These are phyloP conservation scores for Linum tenue DNA, from an alignment of 345 rosid genomes.

Conservation along the genomic window DNA sequence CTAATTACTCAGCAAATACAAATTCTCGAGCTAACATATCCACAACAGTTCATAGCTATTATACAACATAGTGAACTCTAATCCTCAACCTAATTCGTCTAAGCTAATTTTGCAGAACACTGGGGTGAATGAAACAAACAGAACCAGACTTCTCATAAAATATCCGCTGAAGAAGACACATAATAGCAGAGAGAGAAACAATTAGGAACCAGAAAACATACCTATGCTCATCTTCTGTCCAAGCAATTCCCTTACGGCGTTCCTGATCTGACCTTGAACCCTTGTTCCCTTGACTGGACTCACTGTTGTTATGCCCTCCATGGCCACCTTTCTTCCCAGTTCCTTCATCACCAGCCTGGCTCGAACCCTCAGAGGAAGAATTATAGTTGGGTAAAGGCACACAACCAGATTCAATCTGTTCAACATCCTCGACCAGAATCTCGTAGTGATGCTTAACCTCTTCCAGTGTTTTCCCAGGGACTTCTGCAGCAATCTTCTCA, in stretches of 20 bases:
- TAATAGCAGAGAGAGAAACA: not conserved
- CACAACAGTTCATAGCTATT: no score
- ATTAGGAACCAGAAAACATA: conserved; percentile 6
- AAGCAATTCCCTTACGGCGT: conserved; percentile 91
- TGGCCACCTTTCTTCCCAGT: conserved; percentile 59
- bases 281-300: conserved; percentile 68
- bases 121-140: no score
- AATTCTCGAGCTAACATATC: not conserved
- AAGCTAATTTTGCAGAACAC: no score
- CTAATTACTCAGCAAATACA: not conserved
- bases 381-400: conserved; percentile 72
- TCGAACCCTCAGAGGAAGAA: conserved; percentile 51
- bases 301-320: conserved; percentile 38
- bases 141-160: no score
- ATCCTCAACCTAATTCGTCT: no score
- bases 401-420: conserved; percentile 73
- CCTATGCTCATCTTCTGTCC: conserved; percentile 99
- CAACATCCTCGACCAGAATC: conserved; percentile 69
- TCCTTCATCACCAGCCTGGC: conserved; percentile 64
- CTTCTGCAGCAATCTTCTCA: conserved; percentile 73
- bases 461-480: conserved; percentile 69
- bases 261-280: conserved; percentile 86
- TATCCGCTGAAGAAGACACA: not conserved
- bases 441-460: conserved; percentile 77
- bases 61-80: not conserved